Evolutionary conservation across 176 grass and related monocot genomes (phyloP).

Genomic region (Paspalum vaginatum): DNA sequence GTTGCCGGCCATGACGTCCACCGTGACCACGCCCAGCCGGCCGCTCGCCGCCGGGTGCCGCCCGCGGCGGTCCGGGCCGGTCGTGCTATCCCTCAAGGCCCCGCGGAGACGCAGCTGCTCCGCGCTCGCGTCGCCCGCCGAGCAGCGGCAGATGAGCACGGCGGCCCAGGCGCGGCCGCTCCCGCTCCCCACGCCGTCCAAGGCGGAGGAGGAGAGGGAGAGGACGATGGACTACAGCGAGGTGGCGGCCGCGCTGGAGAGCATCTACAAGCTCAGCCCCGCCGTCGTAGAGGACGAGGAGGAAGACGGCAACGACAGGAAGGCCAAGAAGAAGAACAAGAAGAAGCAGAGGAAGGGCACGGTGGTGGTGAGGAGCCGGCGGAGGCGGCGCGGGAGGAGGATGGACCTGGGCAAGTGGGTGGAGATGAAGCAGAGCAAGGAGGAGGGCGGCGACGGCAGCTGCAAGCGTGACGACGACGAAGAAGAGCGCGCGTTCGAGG

Average conservation of each 20-base stretch:
- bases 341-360: conserved; percentile 1
- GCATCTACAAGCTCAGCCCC: conserved; percentile 90
- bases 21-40: conserved; percentile 49
- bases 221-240: conserved; percentile 64
- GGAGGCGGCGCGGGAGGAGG: conserved; percentile 46
- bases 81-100: conserved; percentile 45
- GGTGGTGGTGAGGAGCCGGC: conserved; percentile 44
- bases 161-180: conserved; percentile 22
- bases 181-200: not conserved
- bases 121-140: conserved; percentile 59
- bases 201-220: not conserved
- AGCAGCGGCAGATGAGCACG: conserved; percentile 21
- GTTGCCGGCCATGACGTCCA: conserved; percentile 57
- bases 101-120: conserved; percentile 49
- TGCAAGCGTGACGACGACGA: not conserved
- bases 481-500: conserved; percentile 53
- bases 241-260: conserved; percentile 87
- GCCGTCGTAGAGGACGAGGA: conserved; percentile 46
- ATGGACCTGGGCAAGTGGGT: conserved; percentile 69
- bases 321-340: conserved; percentile 26
- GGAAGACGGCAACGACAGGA: not conserved
- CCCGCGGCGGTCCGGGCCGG: conserved; percentile 38
- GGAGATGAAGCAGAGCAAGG: conserved; percentile 36
- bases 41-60: conserved; percentile 43
- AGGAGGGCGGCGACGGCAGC: not conserved